A percentile compares a stretch with the other conserved stretches of the same genome.
These are phyloP conservation scores for Calonectria pteridis DNA, from an alignment of 2,329 filamentous ascomycete species.

Conservation along the genomic window DNA sequence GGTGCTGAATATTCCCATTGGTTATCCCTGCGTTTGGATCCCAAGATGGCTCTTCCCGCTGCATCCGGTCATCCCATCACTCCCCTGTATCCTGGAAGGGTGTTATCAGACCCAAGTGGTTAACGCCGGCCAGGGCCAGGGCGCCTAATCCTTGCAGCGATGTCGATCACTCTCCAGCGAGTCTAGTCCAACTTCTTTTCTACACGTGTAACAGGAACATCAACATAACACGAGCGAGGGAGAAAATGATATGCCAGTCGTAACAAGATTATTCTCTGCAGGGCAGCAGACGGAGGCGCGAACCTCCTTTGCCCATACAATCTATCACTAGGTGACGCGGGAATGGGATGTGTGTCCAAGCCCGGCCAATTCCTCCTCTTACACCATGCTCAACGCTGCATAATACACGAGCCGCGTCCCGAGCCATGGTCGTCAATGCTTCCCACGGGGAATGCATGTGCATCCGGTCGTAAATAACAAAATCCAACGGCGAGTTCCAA, in stretches of 20 bases:
- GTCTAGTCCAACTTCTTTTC: conserved; percentile 1
- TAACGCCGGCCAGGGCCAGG: not conserved
- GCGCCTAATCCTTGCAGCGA: not conserved
- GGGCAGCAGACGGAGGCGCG: conserved; percentile 49
- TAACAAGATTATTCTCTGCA: conserved; percentile 49
- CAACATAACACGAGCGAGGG: conserved; percentile 23
- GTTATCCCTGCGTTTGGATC: not conserved
- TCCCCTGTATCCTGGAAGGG: not conserved
- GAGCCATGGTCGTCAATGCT: conserved; percentile 27
- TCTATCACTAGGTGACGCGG: conserved; percentile 49
- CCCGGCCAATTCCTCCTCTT: conserved; percentile 43
- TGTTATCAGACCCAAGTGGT: not conserved
- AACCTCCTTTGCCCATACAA: conserved; percentile 54
- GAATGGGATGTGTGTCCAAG: conserved; percentile 34
- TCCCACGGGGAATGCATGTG: conserved; percentile 44
- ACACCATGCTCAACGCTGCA: conserved; percentile 41
- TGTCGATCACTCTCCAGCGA: not conserved
- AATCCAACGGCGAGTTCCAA: conserved; percentile 27
- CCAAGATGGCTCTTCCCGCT: conserved; percentile 10
- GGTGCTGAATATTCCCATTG: conserved; percentile 2
- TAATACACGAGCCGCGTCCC: conserved; percentile 36
- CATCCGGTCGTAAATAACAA: conserved; percentile 32
- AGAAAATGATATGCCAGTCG: conserved; percentile 44
- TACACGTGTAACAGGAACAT: conserved; percentile 20
- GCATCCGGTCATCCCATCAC: conserved; percentile 2